Evolutionary conservation across 2,329 filamentous ascomycete genomes (phyloP), one percentile per base, ranked within the genome.

Genomic region (Trichoderma sp.): DNA sequence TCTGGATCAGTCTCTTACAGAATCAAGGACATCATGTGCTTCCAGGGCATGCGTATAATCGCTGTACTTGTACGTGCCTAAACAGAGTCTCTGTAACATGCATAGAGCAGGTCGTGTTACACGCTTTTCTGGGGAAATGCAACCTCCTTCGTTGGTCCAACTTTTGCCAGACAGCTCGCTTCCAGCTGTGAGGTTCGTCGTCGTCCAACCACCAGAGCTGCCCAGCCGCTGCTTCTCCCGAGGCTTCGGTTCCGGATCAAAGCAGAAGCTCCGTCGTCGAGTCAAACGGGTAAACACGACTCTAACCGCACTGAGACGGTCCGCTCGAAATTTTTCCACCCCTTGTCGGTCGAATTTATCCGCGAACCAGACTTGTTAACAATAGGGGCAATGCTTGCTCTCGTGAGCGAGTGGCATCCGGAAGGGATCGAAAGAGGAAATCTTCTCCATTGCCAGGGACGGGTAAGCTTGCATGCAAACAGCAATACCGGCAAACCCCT

Each of bases 401-500:
- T 62, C 28, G n/a, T 15, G 36, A 60, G 56, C 28, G 30, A 39
- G 15, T 24, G 32, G 57, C 57, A 60, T 39, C 47, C 28, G 57
- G 34, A 62, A 30, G 43, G 39, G 39, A 53, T 34, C 57, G 67
- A 62, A 62, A 47, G 47, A 67, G 64, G 39, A 70, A 70, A 61
- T 34, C 56, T 11, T 15, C 30, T 43, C 56, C 34, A 15, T 28
- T 21, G 6, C 32, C n/a, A 51, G 51, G 24, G 26, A 26, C 28
- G 30, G 28, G 51, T 67, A 28, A 67, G 64, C 64, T 26, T 57
- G 21, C 53, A 53, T n/a, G 51, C 30, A 34, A 67, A 53, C 32
- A 57, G 32, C 47, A 56, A 39, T 15, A 24, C 47, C 47, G 47
- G 47, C 47, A 53, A 21, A 21, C 47, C 47, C 63, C 18, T 43